These are phyloP conservation scores for Aspergillus proliferans DNA, from an alignment of 2,329 filamentous ascomycete species.

Conservation along the genomic window DNA sequence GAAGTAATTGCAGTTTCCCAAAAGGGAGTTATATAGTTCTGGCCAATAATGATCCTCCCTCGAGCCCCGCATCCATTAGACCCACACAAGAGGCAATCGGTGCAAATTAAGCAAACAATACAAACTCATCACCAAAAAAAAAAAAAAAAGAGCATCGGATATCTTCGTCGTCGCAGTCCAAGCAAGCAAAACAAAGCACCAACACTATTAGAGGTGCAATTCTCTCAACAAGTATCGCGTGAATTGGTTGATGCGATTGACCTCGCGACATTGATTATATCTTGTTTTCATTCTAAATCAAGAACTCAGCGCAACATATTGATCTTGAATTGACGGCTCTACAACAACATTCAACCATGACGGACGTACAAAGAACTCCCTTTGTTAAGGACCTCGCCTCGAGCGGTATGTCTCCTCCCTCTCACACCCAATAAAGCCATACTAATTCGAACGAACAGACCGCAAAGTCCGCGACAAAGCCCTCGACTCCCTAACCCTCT, in stretches of 20 bases:
- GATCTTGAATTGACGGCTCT: background rate
- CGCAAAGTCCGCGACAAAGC: constrained; percentile 71
- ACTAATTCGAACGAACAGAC: constrained; percentile 48
- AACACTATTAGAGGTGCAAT: background rate
- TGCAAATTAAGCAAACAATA: background rate
- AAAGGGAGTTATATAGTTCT: background rate
- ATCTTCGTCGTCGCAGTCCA: background rate
- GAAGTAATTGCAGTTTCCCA: too few species aligned
- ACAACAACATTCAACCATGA: constrained; percentile 14
- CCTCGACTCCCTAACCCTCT: constrained; percentile 68
- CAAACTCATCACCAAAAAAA: constrained; percentile 11
- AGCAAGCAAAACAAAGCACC: background rate
- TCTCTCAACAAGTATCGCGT: background rate
- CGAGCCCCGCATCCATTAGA: background rate
- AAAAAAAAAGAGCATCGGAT: constrained; percentile 12
- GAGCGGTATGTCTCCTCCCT: constrained; percentile 55
- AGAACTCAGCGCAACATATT: background rate
- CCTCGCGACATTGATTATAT: background rate
- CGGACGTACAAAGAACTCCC: constrained; percentile 49
- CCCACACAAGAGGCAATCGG: background rate
- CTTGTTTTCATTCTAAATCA: too few species aligned
- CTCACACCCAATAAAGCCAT: constrained; percentile 7
- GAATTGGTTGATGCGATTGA: background rate
- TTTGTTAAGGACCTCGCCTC: constrained; percentile 81
- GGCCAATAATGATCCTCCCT: background rate